Conservation (phyloP, 1,284 basidiomycete genomes). For the Irpex sp. region DNA sequence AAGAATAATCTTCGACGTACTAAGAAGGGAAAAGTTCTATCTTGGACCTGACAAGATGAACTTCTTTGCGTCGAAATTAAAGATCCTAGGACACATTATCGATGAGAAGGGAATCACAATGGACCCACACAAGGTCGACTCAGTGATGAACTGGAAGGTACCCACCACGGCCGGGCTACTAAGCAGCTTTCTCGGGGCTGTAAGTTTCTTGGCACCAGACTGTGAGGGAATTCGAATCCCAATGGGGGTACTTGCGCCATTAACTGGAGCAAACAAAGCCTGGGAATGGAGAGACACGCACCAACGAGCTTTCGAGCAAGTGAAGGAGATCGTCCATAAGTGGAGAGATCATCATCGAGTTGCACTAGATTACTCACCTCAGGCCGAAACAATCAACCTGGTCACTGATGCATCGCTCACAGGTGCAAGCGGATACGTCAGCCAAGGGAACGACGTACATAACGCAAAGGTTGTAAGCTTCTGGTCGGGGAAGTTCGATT, state of each 20-base stretch:
- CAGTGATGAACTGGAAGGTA: slow-evolving; percentile 29
- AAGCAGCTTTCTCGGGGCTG: slow-evolving; percentile 22
- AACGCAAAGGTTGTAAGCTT: slow-evolving; percentile 13
- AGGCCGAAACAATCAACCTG: slow-evolving; percentile 17
- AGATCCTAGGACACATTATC: slow-evolving; percentile 30
- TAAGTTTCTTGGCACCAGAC: slow-evolving; percentile 25
- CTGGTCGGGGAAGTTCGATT: slow-evolving; percentile 15
- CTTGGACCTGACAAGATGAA: slow-evolving; percentile 26
- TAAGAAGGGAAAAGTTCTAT: slow-evolving; percentile 23
- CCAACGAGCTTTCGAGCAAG: slow-evolving; percentile 26
- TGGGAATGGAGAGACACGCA: slow-evolving; percentile 22
- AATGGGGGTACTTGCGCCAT: slow-evolving; percentile 9
- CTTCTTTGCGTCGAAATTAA: slow-evolving; percentile 20
- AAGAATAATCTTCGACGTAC: slow-evolving; percentile 19
- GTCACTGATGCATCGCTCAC: slow-evolving; percentile 16
- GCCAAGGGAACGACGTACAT: slow-evolving; percentile 12
- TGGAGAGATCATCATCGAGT: slow-evolving; percentile 18
- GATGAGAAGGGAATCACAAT: slow-evolving; percentile 28
- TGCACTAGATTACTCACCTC: slow-evolving; percentile 20
- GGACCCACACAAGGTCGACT: slow-evolving; percentile 29
- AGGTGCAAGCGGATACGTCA: slow-evolving; percentile 17
- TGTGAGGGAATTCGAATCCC: slow-evolving; percentile 18
- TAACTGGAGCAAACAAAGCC: slow-evolving; percentile 3
- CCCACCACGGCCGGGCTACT: slow-evolving; percentile 21
- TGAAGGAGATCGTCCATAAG: slow-evolving; percentile 20